Evolutionary conservation across 306 rosid species (phyloP).

Genomic region (Cucumis hystrix): DNA sequence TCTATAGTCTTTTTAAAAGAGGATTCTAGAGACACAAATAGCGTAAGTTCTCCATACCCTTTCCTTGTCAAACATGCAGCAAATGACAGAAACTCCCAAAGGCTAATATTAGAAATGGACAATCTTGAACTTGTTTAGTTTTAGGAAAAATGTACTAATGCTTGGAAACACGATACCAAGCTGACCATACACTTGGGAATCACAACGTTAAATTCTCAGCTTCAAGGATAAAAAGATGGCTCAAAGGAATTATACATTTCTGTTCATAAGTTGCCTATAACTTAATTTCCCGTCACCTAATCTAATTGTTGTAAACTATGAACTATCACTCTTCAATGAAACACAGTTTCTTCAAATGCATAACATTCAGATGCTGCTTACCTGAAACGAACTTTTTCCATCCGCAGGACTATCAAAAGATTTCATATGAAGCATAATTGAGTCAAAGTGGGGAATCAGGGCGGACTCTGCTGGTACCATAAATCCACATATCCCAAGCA

Average conservation of each 20-base stretch:
- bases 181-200: not conserved
- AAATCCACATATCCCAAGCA: constrained; percentile 91
- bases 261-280: not conserved
- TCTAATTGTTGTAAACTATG: not conserved
- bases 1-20: not conserved
- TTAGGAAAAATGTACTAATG: not conserved
- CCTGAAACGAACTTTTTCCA: constrained; percentile 97
- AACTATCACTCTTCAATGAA: not conserved
- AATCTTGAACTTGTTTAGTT: not conserved
- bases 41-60: not conserved
- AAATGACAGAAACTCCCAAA: not conserved
- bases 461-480: constrained; percentile 90
- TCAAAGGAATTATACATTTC: not conserved
- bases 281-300: not conserved
- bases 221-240: not conserved
- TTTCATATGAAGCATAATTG: constrained; percentile 91
- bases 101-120: not conserved
- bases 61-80: not conserved
- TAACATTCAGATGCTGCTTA: constrained; percentile 5
- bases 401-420: constrained; percentile 97
- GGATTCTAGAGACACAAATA: not conserved
- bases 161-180: not conserved
- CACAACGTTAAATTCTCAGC: not conserved
- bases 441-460: constrained; percentile 67
- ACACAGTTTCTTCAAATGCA: not conserved